Evolutionary conservation across 2,329 filamentous ascomycete genomes (phyloP).

Genomic region (Fusarium setosum): DNA sequence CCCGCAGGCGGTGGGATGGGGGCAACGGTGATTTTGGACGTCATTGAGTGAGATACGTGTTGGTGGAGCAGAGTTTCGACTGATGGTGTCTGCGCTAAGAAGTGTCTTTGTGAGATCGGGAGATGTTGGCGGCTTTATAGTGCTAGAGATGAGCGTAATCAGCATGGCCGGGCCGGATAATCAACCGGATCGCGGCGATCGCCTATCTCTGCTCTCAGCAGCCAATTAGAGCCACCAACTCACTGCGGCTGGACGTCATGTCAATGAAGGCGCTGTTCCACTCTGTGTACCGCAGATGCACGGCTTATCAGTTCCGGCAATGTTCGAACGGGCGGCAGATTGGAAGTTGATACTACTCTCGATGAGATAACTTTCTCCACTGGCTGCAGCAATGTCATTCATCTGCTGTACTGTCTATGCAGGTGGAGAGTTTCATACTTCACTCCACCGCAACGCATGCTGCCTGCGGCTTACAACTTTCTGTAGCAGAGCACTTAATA

Average conservation of each 20-base stretch:
- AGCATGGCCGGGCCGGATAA: background rate
- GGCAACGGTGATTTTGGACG: constrained; percentile 47
- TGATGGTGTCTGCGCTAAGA: background rate
- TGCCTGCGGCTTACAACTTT: no score
- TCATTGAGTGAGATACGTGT: constrained; percentile 19
- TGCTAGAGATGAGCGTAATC: background rate
- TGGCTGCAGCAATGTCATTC: no score
- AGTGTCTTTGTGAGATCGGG: background rate
- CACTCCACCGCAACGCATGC: no score
- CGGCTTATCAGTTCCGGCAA: no score
- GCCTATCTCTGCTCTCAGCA: constrained; percentile 26
- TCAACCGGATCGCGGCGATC: constrained; percentile 31
- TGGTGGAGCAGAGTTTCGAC: background rate
- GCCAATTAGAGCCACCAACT: no score
- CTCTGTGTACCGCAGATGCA: no score
- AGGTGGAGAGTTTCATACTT: no score
- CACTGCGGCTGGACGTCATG: background rate
- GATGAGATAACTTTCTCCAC: no score
- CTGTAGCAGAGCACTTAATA: no score
- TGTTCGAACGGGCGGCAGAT: no score
- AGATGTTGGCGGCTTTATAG: constrained; percentile 13
- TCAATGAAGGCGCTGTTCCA: background rate
- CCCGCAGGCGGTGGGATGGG: constrained; percentile 51
- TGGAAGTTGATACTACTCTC: no score
- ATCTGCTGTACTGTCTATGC: no score